These are phyloP conservation scores for Candida jianshihensis DNA, from an alignment of 805 yeast genomes.

Conservation along the genomic window DNA sequence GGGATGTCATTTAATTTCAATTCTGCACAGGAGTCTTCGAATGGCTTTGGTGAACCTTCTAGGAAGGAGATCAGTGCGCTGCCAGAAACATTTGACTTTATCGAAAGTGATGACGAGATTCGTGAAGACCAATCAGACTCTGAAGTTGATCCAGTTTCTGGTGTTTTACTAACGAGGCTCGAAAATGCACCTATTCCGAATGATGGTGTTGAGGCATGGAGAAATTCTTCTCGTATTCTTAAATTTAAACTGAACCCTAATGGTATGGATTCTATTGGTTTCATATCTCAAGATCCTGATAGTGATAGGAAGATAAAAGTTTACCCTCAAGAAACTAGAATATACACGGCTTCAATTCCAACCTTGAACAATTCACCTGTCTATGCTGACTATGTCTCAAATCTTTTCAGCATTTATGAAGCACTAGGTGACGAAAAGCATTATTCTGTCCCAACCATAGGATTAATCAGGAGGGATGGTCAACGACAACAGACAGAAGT, in stretches of 20 bases:
- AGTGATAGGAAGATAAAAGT: constrained; percentile 21
- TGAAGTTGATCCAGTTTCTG: constrained; percentile 21
- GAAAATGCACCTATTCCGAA: constrained; percentile 29
- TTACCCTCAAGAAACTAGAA: constrained; percentile 33
- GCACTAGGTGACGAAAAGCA: constrained; percentile 36
- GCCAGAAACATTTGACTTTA: constrained; percentile 2
- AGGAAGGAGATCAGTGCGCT: background rate
- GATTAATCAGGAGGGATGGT: constrained; percentile 28
- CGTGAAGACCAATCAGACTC: constrained; percentile 12
- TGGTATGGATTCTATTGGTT: constrained; percentile 34
- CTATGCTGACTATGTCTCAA: constrained; percentile 41
- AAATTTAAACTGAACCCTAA: constrained; percentile 42
- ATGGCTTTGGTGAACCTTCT: too few species aligned
- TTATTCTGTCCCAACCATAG: constrained; percentile 34
- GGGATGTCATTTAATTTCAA: too few species aligned
- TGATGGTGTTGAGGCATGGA: constrained; percentile 26
- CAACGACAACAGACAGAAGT: constrained; percentile 29
- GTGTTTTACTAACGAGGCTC: constrained; percentile 24
- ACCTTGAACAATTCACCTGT: constrained; percentile 33
- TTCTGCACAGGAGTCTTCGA: background rate
- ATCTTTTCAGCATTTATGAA: constrained; percentile 47
- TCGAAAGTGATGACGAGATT: constrained; percentile 5
- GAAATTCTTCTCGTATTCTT: constrained; percentile 27
- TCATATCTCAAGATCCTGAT: constrained; percentile 25
- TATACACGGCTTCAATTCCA: constrained; percentile 34